Evolutionary conservation across 345 rosid genomes (phyloP), one percentile per base, ranked within the genome.

Genomic region (Pugionium dolabratum): DNA sequence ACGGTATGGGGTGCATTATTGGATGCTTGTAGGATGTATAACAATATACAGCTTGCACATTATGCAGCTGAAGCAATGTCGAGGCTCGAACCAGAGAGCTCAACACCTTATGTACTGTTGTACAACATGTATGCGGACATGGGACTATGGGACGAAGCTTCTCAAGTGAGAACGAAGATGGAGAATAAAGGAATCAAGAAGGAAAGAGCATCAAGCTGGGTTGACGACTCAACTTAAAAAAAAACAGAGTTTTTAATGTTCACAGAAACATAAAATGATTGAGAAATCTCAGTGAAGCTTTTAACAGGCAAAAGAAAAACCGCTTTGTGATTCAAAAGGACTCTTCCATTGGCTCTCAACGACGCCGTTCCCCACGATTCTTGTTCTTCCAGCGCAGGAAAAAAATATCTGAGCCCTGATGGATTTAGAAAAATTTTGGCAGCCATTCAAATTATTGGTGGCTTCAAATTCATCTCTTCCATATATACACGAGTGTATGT

Each of bases 1-100:
- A 76, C 87, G 7, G 83, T 86, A 6, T 89, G 91, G 94, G 96
- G 96, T 52, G 91, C 94, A n/a, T 59, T 89, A 25, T 70, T 89
- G 42, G 79, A 84, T 64, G 96, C 89, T 56, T 83, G 85, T 37
- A 85, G 79, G 75, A 51, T 85, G 55, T 80, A 86, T 66, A 77
- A 85, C 65, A 74, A 86, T 54, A 73, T 81, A 0, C 66, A 73
- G 66, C 73, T 83, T 43, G 93, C 89, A 54, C 69, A 66, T 40
- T 72, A 82, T 60, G 91, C 91, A 28, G 91, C 93, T 33, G 91
- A 86, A 57, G 87, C 86, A 44, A 67, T 86, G 71, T 78, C 77
- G 75, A 79, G 73, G 71, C 78, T 89, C 29, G 86, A 86, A 42
- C 96, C 96, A 8, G 85, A 80, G 66, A 83, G 86, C 63, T 83